phyloP scores from a whole-genome alignment of 768 basidiomycete species.

The Russula vinacea region DNA sequence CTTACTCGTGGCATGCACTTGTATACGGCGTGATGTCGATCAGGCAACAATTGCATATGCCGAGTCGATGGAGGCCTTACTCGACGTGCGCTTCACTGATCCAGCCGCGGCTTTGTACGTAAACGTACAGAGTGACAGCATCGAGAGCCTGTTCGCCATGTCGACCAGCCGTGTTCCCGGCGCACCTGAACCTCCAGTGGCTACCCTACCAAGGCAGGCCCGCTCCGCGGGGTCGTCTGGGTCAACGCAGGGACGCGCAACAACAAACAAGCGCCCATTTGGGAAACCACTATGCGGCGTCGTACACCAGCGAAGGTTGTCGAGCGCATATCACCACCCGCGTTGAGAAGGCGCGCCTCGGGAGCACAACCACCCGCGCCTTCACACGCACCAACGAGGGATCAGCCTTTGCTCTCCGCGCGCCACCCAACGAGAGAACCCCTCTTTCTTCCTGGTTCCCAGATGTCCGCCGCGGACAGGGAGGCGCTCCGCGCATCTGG shows the following conservation, averaged over 20 bases:
- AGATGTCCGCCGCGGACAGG: constrained; percentile 53
- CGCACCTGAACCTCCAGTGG: constrained; percentile 9
- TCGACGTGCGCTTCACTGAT: constrained; percentile 75
- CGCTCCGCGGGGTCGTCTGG: constrained; percentile 16
- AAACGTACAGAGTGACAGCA: constrained; percentile 65
- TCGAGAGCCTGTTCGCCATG: constrained; percentile 69
- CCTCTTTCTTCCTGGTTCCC: constrained; percentile 37
- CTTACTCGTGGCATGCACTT: background rate
- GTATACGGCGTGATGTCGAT: constrained; percentile 2
- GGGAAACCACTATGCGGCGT: constrained; percentile 8
- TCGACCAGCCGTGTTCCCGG: constrained; percentile 66
- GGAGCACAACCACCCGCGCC: constrained; percentile 27
- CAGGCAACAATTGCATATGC: constrained; percentile 81
- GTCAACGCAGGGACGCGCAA: constrained; percentile 7
- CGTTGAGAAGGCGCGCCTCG: constrained; percentile 24
- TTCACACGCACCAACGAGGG: background rate
- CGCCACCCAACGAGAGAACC: constrained; percentile 30
- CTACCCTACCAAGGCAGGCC: constrained; percentile 8
- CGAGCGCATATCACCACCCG: constrained; percentile 23
- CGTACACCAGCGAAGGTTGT: constrained; percentile 27
- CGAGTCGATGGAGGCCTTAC: constrained; percentile 59
- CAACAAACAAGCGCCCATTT: constrained; percentile 19
- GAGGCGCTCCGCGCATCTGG: constrained; percentile 57
- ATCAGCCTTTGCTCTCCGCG: background rate
- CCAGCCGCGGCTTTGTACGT: constrained; percentile 73